A percentile compares a stretch with the other conserved stretches of the same genome.
phyloP scores from a whole-genome alignment of 1,139 yeast genomes.

The Saccharomyces hybrid region DNA sequence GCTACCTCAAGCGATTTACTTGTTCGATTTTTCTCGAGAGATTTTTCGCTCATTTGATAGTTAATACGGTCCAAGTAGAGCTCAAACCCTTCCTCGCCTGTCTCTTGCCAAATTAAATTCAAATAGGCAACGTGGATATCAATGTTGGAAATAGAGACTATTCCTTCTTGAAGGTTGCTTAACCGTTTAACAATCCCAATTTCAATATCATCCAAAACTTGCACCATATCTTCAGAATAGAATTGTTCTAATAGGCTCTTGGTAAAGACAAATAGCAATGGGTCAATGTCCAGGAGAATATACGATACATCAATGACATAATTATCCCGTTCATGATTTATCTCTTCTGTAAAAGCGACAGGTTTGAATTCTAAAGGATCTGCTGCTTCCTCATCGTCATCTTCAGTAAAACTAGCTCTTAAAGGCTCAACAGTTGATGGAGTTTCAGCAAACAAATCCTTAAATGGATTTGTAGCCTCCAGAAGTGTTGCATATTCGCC shows the following conservation, averaged over 20 bases:
- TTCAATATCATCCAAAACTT: constrained; percentile 59
- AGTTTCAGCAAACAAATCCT: constrained; percentile 1
- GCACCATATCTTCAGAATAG: constrained; percentile 37
- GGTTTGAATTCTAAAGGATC: background rate
- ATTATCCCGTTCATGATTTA: constrained; percentile 6
- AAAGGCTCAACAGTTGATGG: background rate
- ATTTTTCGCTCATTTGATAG: constrained; percentile 18
- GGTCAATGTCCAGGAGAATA: constrained; percentile 16
- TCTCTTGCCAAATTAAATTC: constrained; percentile 31
- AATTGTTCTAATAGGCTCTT: constrained; percentile 26
- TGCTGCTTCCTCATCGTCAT: background rate
- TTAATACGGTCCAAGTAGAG: constrained; percentile 38
- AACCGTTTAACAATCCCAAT: constrained; percentile 47
- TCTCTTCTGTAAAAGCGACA: background rate
- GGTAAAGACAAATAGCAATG: constrained; percentile 11
- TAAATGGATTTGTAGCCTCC: constrained; percentile 1
- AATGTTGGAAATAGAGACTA: constrained; percentile 38
- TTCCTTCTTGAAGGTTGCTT: constrained; percentile 34
- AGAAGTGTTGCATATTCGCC: constrained; percentile 11
- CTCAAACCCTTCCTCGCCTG: constrained; percentile 15
- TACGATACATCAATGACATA: constrained; percentile 17
- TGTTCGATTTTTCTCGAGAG: constrained; percentile 15
- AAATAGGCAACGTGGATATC: constrained; percentile 48
- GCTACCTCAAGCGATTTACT: constrained; percentile 14
- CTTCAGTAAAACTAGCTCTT: background rate